phyloP scores from a whole-genome alignment of 352 stramenopile species.

The Globisporangium cederbergense region DNA sequence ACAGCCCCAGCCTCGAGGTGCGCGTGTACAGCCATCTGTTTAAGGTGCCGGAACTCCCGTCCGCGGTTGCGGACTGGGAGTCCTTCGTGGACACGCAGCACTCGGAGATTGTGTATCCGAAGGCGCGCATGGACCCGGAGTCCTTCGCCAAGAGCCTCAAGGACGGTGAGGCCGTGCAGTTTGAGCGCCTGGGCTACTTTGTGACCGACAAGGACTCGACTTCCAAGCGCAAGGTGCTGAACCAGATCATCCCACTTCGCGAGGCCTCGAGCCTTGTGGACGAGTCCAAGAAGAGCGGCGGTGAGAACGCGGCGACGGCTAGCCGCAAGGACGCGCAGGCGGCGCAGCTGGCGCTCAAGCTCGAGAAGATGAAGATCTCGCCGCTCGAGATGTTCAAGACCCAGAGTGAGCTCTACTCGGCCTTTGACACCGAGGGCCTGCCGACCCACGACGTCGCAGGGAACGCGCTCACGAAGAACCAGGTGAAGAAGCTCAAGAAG shows the following conservation, averaged over 20 bases:
- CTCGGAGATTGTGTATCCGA: constrained; percentile 76
- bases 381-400: constrained; percentile 79
- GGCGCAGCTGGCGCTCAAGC: constrained; percentile 87
- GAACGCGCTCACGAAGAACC: constrained; percentile 68
- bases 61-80: constrained; percentile 69
- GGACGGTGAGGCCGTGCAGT: constrained; percentile 89
- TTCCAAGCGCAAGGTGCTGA: constrained; percentile 91
- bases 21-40: constrained; percentile 98
- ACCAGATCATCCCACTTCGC: constrained; percentile 95
- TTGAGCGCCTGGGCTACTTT: constrained; percentile 99
- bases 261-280: constrained; percentile 55
- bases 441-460: constrained; percentile 72
- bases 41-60: constrained; percentile 83
- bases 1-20: constrained; percentile 83
- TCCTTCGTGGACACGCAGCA: constrained; percentile 81
- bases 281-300: constrained; percentile 40
- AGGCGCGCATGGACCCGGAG: constrained; percentile 89
- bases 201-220: constrained; percentile 95
- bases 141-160: constrained; percentile 47
- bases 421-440: constrained; percentile 66
- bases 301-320: constrained; percentile 22
- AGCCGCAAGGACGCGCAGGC: constrained; percentile 81
- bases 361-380: constrained; percentile 90
- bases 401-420: constrained; percentile 63
- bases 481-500: constrained; percentile 88